These are phyloP conservation scores for Metschnikowia reukaufii DNA, from an alignment of 805 yeast species.

Conservation along the genomic window DNA sequence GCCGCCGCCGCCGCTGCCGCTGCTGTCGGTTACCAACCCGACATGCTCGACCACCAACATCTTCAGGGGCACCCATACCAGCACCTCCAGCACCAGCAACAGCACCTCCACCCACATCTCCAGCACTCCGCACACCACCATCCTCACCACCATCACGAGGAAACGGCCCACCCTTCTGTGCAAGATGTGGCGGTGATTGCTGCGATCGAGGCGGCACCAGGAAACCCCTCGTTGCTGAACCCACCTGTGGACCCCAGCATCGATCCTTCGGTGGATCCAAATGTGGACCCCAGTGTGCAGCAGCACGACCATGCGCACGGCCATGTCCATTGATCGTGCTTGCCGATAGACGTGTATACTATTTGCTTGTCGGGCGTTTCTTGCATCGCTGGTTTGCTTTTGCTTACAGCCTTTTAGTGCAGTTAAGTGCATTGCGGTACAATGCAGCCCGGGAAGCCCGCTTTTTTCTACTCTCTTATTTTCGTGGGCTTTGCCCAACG, in stretches of 20 bases:
- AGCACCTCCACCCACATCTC: slow-evolving; percentile 25
- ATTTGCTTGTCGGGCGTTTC: slow-evolving; percentile 5
- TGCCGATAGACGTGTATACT: slow-evolving; percentile 12
- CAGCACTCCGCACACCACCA: slow-evolving; percentile 24
- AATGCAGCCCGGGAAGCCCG: neutral
- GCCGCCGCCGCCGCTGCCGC: slow-evolving; percentile 29
- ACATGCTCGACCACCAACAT: slow-evolving; percentile 25
- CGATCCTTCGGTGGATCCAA: slow-evolving; percentile 43
- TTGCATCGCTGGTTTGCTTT: neutral
- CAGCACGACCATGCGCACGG: slow-evolving; percentile 42
- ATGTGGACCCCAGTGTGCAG: slow-evolving; percentile 44
- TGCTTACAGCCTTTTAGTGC: neutral
- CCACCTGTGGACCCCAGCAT: slow-evolving; percentile 35
- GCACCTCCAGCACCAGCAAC: slow-evolving; percentile 23
- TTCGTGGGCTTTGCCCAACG: slow-evolving; percentile 1
- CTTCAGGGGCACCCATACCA: slow-evolving; percentile 23
- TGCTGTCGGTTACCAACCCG: slow-evolving; percentile 25
- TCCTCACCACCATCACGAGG: slow-evolving; percentile 28
- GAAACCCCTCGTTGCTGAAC: slow-evolving; percentile 26
- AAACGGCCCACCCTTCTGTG: slow-evolving; percentile 29
- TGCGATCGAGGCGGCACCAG: slow-evolving; percentile 39
- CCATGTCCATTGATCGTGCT: slow-evolving; percentile 19
- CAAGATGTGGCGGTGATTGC: slow-evolving; percentile 46
- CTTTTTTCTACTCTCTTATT: neutral
- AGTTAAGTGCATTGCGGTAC: too few relatives aligned